Base-by-base conservation (phyloP, 345 rosid genomes). In the Passiflora organensis region DNA sequence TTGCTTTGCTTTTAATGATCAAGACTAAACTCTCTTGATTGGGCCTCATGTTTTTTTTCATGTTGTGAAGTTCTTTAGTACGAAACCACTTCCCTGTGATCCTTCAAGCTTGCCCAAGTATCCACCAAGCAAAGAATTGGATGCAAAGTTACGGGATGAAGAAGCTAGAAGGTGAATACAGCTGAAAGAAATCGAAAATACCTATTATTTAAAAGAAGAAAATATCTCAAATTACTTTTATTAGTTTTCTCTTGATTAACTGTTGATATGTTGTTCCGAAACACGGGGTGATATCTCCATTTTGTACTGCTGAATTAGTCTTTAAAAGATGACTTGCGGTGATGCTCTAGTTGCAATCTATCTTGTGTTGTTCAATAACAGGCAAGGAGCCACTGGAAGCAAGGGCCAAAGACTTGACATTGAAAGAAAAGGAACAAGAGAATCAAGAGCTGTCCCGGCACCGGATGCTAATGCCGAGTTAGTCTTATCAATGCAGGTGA, bases 101-200 rank as follows among this genome's bases (percentile, higher is more conserved):
- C 99, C 99, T 69, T 86, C 89, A 56, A 89, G 87, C 68, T 82
- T 93, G 82, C 99, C 96, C 1, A 86, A 76, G 71, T 93, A 89
- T 80, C 94, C 96, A 67, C 95, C 99, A 32, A 88, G 95, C 87
- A 86, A 88, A 81, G 96, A 86, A 76, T 80, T 91, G 36, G 96
- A 91, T 68, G 98, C 95, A n/a, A 91, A 90, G 70, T 58, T 88
- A 60, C 84, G 96, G 43, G 96, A 91, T 56, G 96, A 89, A 60
- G 99, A 89, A 69, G 82, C 82, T 53, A 79, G 99, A 84, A 84
- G 96, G 99, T 93, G 50, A 58, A 11, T 43, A 56, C 68, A 23
- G 1, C 62, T 8, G 34, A 43, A 64, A 22, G 16, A 53, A 51
- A 50, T 16, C 32, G 42, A 42, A 36, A 43, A 28, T 18, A 24